A percentile compares a stretch with the other conserved stretches of the same genome.
phyloP scores from a whole-genome alignment of 2,329 filamentous ascomycete genomes.

The Stachybotrys elegans region DNA sequence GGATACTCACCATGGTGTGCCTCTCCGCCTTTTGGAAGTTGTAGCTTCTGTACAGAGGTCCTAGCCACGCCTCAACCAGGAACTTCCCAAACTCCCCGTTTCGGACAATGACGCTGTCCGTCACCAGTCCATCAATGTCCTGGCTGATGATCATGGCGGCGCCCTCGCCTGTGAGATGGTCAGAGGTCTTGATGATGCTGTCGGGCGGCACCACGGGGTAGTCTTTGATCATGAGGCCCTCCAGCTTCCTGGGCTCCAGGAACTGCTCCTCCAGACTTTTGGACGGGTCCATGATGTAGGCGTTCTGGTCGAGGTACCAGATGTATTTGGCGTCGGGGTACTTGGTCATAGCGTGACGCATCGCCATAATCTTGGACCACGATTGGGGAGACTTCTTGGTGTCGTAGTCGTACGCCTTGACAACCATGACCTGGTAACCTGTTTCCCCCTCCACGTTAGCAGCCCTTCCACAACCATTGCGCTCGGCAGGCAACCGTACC shows the following conservation, averaged over 20 bases:
- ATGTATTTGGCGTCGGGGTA: slow-evolving; percentile 74
- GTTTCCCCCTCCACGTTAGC: slow-evolving; percentile 5
- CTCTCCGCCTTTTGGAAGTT: slow-evolving; percentile 94
- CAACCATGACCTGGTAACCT: slow-evolving; percentile 87
- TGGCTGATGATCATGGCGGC: slow-evolving; percentile 81
- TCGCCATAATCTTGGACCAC: slow-evolving; percentile 77
- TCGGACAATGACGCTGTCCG: slow-evolving; percentile 72
- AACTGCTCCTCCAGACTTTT: slow-evolving; percentile 67
- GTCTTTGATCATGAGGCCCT: slow-evolving; percentile 78
- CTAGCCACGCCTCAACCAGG: slow-evolving; percentile 93
- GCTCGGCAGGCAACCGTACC: slow-evolving; percentile 49
- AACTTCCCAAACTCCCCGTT: slow-evolving; percentile 89
- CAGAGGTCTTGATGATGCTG: slow-evolving; percentile 93
- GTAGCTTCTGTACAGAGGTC: slow-evolving; percentile 88
- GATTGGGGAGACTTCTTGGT: slow-evolving; percentile 53
- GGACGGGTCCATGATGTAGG: slow-evolving; percentile 81
- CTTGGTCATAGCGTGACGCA: slow-evolving; percentile 81
- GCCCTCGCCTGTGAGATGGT: slow-evolving; percentile 69
- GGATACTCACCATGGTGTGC: slow-evolving; percentile 73
- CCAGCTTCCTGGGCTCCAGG: slow-evolving; percentile 61
- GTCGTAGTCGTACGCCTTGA: slow-evolving; percentile 71
- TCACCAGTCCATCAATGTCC: slow-evolving; percentile 73
- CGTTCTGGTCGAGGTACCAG: slow-evolving; percentile 81
- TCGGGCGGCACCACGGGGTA: slow-evolving; percentile 86
- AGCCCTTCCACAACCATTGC: no score